phyloP scores from a whole-genome alignment of 805 yeast genomes.

The Cyberlindnera misumaiensis region DNA sequence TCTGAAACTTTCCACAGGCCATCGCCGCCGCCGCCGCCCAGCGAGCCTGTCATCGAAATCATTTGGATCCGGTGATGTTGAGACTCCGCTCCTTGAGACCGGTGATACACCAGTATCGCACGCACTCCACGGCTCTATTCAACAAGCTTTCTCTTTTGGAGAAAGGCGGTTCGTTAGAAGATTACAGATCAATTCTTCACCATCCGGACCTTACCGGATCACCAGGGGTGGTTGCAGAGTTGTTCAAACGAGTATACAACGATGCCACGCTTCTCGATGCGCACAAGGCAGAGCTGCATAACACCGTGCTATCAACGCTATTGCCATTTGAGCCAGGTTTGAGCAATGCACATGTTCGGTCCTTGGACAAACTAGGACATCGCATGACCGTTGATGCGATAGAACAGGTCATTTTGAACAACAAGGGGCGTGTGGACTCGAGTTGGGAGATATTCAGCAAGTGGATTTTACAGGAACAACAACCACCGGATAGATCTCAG shows the following conservation, averaged over 20 bases:
- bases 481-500: slow-evolving; percentile 6
- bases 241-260: not conserved
- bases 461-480: slow-evolving; percentile 8
- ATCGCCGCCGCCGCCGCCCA: too few species aligned
- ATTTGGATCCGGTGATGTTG: too few species aligned
- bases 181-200: not conserved
- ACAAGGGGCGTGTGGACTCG: slow-evolving; percentile 48
- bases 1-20: too few species aligned
- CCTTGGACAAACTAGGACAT: slow-evolving; percentile 19
- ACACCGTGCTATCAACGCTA: slow-evolving; percentile 17
- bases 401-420: slow-evolving; percentile 30
- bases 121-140: not conserved
- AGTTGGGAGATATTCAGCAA: slow-evolving; percentile 41
- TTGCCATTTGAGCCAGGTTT: slow-evolving; percentile 26
- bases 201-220: not conserved
- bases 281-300: slow-evolving; percentile 12
- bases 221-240: slow-evolving; percentile 1
- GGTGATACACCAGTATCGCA: not conserved
- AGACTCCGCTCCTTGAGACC: slow-evolving; percentile 1
- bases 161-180: not conserved
- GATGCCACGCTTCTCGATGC: not conserved
- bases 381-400: slow-evolving; percentile 21
- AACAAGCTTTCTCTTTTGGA: not conserved
- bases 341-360: slow-evolving; percentile 25
- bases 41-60: too few species aligned